A percentile compares a stretch with the other conserved stretches of the same genome.
Evolutionary conservation across 768 basidiomycete genomes (phyloP).

Genomic region (Asterophora lycoperdoides): DNA sequence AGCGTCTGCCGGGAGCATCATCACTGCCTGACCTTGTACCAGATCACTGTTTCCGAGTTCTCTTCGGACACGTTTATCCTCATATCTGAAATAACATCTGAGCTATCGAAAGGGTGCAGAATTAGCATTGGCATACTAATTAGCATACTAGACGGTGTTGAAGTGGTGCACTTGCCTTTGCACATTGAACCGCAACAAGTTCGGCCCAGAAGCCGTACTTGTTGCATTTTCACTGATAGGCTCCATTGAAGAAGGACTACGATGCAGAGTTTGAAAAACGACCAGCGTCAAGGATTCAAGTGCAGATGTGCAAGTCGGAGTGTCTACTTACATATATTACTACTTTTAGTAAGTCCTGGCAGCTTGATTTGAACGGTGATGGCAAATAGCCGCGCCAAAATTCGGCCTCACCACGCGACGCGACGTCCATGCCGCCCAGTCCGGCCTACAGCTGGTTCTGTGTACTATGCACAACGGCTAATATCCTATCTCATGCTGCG

Average conservation of each 20-base stretch:
- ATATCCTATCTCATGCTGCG: slow-evolving; percentile 62
- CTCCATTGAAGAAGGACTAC: not conserved
- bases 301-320: no score
- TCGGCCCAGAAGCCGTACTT: not conserved
- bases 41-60: slow-evolving; percentile 52
- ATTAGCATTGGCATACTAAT: not conserved
- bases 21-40: slow-evolving; percentile 60
- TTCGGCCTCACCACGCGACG: not conserved
- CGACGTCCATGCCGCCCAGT: slow-evolving; percentile 58
- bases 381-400: slow-evolving; percentile 6
- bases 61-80: slow-evolving; percentile 61
- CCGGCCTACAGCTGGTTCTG: slow-evolving; percentile 70
- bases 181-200: slow-evolving; percentile 23
- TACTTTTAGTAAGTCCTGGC: no score
- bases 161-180: slow-evolving; percentile 26
- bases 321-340: no score
- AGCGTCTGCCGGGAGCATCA: not conserved
- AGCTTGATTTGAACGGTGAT: not conserved
- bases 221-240: not conserved
- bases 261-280: not conserved
- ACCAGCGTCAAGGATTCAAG: not conserved
- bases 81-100: slow-evolving; percentile 70
- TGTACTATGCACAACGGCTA: slow-evolving; percentile 54
- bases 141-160: no score
- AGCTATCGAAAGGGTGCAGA: slow-evolving; percentile 49